Base-by-base conservation (phyloP, 1,284 basidiomycete genomes). In the Porodaedalea pini region DNA sequence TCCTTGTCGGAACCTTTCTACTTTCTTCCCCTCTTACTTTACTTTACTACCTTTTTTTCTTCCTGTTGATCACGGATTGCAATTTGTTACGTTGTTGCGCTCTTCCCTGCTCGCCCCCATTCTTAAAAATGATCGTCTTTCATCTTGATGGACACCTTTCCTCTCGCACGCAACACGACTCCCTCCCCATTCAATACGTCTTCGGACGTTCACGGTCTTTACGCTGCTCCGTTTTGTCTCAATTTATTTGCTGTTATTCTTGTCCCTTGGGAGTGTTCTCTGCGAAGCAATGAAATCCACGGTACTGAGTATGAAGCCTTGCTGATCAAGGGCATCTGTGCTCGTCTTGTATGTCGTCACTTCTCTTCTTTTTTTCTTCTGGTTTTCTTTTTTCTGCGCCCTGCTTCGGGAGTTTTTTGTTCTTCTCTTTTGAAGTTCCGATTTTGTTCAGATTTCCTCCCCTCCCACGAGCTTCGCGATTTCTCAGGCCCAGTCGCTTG, bases 151-250 rank as follows among this genome's bases (percentile, higher is more conserved):
- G 45, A 47, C 45, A n/a, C n/a, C n/a, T n/a, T 25, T 29, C 11
- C 8, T 31, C 25, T n/a, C 25, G 45, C 25, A 17, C 45, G 45
- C 29, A 47, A 47, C 29, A 31, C 27, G 13, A 17, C 7, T 47
- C 25, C 25, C n/a, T 47, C 25, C 7, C 27, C 25, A 31, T 47
- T n/a, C 44, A 45, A 47, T 31, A 29, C 25, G 45, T 31, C 45
- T 19, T n/a, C 25, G 7, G 45, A 47, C 45, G 45, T 27, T 47
- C 15, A 47, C 45, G 45, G 45, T 47, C 45, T 31, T 47, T 47
- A 47, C 45, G n/a, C n/a, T n/a, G n/a, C n/a, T n/a, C n/a, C n/a
- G n/a, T 27, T 15, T 15, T 47, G 23, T 44, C 17, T 44, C 41
- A 10, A 4, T 10, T 21, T 11, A 21, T 17, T 44, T 23, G n/a